Conservation (phyloP, 2,329 filamentous ascomycete species). For the Colletotrichum godetiae region DNA sequence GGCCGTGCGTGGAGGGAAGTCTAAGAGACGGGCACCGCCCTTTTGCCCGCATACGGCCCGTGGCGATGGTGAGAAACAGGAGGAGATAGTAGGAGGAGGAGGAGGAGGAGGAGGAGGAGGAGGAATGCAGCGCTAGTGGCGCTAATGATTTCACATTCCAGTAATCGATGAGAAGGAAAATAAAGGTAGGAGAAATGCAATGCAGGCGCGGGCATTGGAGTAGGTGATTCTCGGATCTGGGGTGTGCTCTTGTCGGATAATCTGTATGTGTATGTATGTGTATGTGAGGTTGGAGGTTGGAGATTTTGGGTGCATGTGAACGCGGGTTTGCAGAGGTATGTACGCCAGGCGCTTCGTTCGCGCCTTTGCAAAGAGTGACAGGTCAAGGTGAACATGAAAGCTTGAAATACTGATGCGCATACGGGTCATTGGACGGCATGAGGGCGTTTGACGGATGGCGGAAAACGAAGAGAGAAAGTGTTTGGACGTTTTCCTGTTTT, state of each 20-base stretch:
- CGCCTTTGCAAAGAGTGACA: no score
- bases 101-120: neutral
- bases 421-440: neutral
- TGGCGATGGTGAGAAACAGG: neutral
- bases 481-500: no score
- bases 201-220: no score
- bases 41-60: neutral
- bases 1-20: neutral
- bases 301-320: no score
- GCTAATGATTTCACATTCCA: no score
- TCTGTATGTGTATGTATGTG: no score
- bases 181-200: no score
- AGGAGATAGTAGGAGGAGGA: neutral
- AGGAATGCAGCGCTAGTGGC: neutral
- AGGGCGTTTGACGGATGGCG: neutral
- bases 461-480: neutral
- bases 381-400: neutral
- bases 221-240: no score
- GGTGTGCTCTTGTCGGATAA: no score
- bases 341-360: neutral
- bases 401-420: neutral
- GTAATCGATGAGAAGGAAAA: no score
- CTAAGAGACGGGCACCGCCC: neutral
- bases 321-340: neutral
- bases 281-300: no score